Evolutionary conservation across 2,329 filamentous ascomycete genomes (phyloP).

Genomic region (Apiospora pterosperma): DNA sequence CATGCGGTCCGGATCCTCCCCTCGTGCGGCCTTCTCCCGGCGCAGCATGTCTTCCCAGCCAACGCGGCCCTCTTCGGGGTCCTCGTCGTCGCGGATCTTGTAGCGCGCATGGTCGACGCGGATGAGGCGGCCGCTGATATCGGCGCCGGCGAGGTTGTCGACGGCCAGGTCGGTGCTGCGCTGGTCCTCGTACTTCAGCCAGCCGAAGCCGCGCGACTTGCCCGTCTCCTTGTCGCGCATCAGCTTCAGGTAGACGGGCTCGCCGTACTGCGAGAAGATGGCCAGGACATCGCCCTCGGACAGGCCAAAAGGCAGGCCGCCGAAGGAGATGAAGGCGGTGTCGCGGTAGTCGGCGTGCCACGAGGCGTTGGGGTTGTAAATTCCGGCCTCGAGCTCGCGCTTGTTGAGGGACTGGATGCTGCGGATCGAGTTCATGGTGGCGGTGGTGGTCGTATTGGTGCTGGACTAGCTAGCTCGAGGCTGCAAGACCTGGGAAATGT

Average conservation of each 20-base stretch:
- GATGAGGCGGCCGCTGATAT: constrained; percentile 74
- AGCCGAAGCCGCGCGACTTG: constrained; percentile 91
- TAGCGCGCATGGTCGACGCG: constrained; percentile 93
- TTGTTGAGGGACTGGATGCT: constrained; percentile 92
- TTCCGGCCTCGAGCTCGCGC: constrained; percentile 82
- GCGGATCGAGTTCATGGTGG: constrained; percentile 86
- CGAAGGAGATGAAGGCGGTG: constrained; percentile 95
- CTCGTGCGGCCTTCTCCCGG: constrained; percentile 42
- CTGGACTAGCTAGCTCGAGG: background rate
- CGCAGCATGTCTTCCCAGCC: constrained; percentile 58
- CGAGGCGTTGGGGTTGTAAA: constrained; percentile 65
- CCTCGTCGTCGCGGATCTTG: constrained; percentile 79
- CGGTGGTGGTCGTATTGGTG: background rate
- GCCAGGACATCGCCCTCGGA: constrained; percentile 94
- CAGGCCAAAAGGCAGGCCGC: constrained; percentile 86
- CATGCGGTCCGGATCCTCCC: constrained; percentile 21
- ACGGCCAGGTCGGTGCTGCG: constrained; percentile 93
- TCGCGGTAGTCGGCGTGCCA: constrained; percentile 98
- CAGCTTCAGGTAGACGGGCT: constrained; percentile 90
- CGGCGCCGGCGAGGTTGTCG: constrained; percentile 88
- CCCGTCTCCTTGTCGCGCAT: constrained; percentile 94
- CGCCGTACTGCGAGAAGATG: constrained; percentile 95
- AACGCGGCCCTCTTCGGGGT: constrained; percentile 55
- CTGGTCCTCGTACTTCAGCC: constrained; percentile 98
- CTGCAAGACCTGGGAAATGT: background rate